Evolutionary conservation across 2,329 filamentous ascomycete species (phyloP).

Genomic region (Hymenoscyphus fraxineus): DNA sequence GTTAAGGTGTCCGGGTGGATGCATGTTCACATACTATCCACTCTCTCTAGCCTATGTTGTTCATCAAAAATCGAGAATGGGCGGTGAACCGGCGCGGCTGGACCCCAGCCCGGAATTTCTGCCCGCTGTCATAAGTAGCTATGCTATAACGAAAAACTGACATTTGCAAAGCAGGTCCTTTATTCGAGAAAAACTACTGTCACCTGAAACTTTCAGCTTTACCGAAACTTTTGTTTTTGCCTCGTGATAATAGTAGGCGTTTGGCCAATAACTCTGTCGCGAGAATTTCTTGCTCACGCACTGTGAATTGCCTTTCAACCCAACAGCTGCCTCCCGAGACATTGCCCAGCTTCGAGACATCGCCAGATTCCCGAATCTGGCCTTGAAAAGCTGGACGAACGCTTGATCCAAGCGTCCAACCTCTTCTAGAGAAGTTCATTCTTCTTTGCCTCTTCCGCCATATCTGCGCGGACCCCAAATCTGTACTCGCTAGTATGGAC

Average conservation of each 20-base stretch:
- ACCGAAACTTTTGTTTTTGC: background rate
- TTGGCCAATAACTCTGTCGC: background rate
- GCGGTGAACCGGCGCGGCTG: conserved; percentile 26
- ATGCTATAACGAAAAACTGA: conserved; percentile 5
- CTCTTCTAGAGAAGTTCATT: conserved; percentile 24
- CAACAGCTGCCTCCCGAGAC: conserved; percentile 30
- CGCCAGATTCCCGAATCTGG: conserved; percentile 24
- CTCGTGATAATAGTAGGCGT: background rate
- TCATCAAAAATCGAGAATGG: conserved; percentile 21
- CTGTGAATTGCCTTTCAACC: conserved; percentile 21
- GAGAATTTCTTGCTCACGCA: conserved; percentile 10
- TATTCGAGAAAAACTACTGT: background rate
- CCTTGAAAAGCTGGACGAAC: conserved; percentile 29
- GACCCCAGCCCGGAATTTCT: background rate
- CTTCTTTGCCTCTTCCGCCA: conserved; percentile 9
- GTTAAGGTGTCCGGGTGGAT: conserved; percentile 27
- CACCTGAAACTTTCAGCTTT: conserved; percentile 8
- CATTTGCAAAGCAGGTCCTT: background rate
- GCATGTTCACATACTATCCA: conserved; percentile 27
- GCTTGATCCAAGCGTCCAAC: conserved; percentile 32
- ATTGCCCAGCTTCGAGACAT: conserved; percentile 25
- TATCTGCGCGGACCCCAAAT: conserved; percentile 6
- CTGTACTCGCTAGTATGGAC: conserved; percentile 29
- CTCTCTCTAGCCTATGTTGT: conserved; percentile 15
- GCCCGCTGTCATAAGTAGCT: conserved; percentile 7